Evolutionary conservation across 176 grass and related monocot genomes (phyloP).

Genomic region (Ensete ventricosum): DNA sequence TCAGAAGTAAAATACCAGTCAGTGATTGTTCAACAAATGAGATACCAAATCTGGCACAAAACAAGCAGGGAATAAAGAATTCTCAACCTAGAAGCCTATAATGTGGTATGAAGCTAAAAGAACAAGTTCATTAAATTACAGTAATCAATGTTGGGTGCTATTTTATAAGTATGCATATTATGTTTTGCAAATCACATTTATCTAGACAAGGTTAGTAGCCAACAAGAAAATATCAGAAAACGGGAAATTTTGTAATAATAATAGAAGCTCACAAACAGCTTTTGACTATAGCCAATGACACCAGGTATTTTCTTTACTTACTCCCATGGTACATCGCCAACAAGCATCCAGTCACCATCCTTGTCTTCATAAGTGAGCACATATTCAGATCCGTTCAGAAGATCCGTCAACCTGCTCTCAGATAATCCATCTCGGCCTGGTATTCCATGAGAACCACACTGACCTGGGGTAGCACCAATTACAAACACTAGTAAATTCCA

Average conservation of each 20-base stretch:
- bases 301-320: slow-evolving; percentile 25
- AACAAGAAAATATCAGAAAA: neutral
- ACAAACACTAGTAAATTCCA: slow-evolving; percentile 30
- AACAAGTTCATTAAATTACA: neutral
- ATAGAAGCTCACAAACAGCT: neutral
- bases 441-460: slow-evolving; percentile 21
- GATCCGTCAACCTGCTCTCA: slow-evolving; percentile 28
- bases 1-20: neutral
- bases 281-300: neutral
- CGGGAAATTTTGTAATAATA: neutral
- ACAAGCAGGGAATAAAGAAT: neutral
- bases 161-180: neutral
- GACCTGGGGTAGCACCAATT: slow-evolving; percentile 24
- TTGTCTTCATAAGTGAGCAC: slow-evolving; percentile 87
- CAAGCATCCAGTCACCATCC: slow-evolving; percentile 81
- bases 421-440: slow-evolving; percentile 45
- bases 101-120: neutral
- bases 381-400: slow-evolving; percentile 43
- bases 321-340: slow-evolving; percentile 77
- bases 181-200: neutral
- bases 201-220: neutral
- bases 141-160: neutral
- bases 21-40: neutral
- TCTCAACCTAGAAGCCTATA: neutral
- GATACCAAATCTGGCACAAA: neutral